Evolutionary conservation across 495 filamentous ascomycete genomes (phyloP), one percentile per base, ranked within the genome.

Genomic region (Podospora comata): DNA sequence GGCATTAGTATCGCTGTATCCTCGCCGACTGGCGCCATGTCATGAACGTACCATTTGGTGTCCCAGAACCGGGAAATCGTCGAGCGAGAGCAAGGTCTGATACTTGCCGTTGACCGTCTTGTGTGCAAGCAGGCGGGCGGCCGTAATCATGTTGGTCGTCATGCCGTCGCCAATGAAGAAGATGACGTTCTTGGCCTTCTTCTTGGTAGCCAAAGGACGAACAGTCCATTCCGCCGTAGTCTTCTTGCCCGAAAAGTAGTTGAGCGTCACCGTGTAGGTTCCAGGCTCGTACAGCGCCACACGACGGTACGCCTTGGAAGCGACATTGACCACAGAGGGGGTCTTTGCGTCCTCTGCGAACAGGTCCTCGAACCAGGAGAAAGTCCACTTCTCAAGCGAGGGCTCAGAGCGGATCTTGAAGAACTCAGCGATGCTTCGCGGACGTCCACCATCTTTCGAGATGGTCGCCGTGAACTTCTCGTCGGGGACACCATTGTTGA

Each of bases 81-180:
- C 90, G 77, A 92, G 80, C 62, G 82, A 78, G 79, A 92, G 83
- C 67, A 81, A 84, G 62, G 84, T 85, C 79, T 90, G 84, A 72
- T 92, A 92, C 71, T 86, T 87, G 62, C 90, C 90, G 68, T 92
- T 92, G 82, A 91, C 82, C 57, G 83, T 85, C 81, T 90, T 88
- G 79, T 92, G 90, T 4, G 83, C 90, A 55, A 92, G 87, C 62
- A 92, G 79, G 44, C 90, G 87, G n/a, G 89, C 89, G 59, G 89
- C 89, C 0, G 83, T 85, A 65, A 85, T 84, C 90, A 92, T 92
- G 78, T 91, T 91, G 34, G 89, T 91, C 4, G 90, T 91, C 90
- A 92, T 92, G 64, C 90, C 89, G 67, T 91, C 89, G 58, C 90
- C 90, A 64, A 92, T 87, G 79, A 92, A 92, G 61, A 92, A 83